Evolutionary conservation across 1,284 basidiomycete species (phyloP).

Genomic region (Cutaneotrichosporon sp.): DNA sequence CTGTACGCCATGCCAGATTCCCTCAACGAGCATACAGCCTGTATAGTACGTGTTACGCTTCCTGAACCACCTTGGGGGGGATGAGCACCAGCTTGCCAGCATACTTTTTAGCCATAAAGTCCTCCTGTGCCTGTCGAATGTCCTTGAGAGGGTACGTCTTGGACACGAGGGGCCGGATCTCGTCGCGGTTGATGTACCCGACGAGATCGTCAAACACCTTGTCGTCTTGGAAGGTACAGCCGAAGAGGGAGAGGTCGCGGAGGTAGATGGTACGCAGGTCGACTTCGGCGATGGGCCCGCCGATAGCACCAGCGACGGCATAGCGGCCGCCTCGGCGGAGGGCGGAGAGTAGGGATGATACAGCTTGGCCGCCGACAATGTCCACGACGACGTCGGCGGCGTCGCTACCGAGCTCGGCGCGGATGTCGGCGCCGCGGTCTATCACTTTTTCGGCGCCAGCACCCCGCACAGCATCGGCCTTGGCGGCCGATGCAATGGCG

Average conservation of each 20-base stretch:
- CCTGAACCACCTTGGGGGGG: neutral
- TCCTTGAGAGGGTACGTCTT: neutral
- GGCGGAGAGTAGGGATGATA: neutral
- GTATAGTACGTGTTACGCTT: no score
- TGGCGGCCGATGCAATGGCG: neutral
- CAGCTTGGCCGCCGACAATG: neutral
- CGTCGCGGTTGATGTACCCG: neutral
- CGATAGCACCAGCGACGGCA: conserved; percentile 5
- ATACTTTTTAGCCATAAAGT: conserved; percentile 2
- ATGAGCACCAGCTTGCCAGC: conserved; percentile 5
- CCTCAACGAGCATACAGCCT: no score
- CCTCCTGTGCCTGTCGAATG: conserved; percentile 3
- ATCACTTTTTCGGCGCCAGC: neutral
- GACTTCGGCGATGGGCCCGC: conserved; percentile 1
- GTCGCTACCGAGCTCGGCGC: neutral
- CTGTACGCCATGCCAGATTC: no score
- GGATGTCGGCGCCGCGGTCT: neutral
- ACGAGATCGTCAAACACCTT: conserved; percentile 1
- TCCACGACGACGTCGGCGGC: conserved; percentile 4
- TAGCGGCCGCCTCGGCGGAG: conserved; percentile 5
- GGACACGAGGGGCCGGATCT: conserved; percentile 5
- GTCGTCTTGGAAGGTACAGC: conserved; percentile 7
- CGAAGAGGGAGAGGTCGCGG: conserved; percentile 3
- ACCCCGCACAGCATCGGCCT: neutral
- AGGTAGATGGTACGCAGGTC: conserved; percentile 10